Base-by-base conservation (phyloP, 495 filamentous ascomycete genomes). In the Talaromyces adpressus region DNA sequence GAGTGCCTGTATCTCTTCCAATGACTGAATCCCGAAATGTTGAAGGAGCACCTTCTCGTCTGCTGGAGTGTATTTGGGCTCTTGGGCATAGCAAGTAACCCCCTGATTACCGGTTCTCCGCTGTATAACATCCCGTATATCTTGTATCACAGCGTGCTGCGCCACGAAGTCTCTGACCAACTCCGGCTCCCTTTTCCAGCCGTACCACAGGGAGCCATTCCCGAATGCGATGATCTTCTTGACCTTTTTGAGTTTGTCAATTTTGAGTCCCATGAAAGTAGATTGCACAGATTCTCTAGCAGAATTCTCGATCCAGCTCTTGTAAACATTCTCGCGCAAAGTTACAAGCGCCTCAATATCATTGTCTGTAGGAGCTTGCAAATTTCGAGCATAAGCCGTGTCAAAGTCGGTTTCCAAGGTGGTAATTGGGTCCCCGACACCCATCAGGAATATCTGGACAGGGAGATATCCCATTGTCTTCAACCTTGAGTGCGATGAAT, bases 1-100 rank as follows among this genome's bases (percentile, higher is more conserved):
- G 57, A 74, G 74, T 8, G 69, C 73, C 23, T 71, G 67, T 1
- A 72, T 72, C 30, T 73, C 72, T 23, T 72, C 67, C 32, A 76
- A 52, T 20, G 66, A 61, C 8, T 41, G 57, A 34, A 76, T 66
- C 3, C 65, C 69, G 6, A 71, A 64, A 14, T 56, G 59, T 1
- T 25, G 32, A 8, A 76, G 64, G 23, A 73, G 54, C 30, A 57
- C 49, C 20, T 59, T 34, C 41, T 73, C 72, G 7, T 65, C 53
- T 1, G 61, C 58, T 49, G 45, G 45, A 6, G 60, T 70, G 59
- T 76, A 73, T 6, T 63, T 66, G 9, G 73, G 73, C 56, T 76
- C 73, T 32, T 76, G 73, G 1, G 66, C 66, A 57, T 66, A 74
- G 45, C 69, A 73, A 12, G 58, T 32, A 27, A 71, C 64, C 11